Evolutionary conservation across 148 eudicot species (phyloP).

Genomic region (Nyssa sinensis): DNA sequence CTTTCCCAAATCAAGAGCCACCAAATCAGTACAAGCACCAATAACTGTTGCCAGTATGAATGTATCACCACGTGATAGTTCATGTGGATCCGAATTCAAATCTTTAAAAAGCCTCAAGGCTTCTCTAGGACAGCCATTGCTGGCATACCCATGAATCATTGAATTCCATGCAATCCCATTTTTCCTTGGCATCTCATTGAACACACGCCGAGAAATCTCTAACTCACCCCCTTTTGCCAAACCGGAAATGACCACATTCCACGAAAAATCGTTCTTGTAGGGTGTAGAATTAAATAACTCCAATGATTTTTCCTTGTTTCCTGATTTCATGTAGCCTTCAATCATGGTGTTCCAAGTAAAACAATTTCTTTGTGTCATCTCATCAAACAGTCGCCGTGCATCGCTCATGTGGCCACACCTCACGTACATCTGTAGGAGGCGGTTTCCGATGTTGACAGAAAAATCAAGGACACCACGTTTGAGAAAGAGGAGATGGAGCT

Average conservation of each 20-base stretch:
- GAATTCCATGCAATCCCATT: constrained; percentile 75
- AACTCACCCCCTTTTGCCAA: constrained; percentile 60
- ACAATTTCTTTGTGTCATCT: constrained; percentile 59
- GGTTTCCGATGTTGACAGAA: constrained; percentile 51
- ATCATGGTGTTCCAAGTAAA: constrained; percentile 70
- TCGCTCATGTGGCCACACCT: constrained; percentile 44
- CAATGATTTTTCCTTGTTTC: constrained; percentile 31
- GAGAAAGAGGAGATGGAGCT: constrained; percentile 66
- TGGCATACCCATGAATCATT: constrained; percentile 77
- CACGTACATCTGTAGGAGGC: constrained; percentile 63
- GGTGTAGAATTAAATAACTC: constrained; percentile 57
- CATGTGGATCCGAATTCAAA: constrained; percentile 33
- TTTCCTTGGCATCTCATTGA: constrained; percentile 73
- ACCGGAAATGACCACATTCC: constrained; percentile 74
- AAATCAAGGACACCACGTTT: constrained; percentile 68
- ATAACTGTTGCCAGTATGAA: constrained; percentile 65
- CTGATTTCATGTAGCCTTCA: constrained; percentile 62
- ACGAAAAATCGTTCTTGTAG: constrained; percentile 65
- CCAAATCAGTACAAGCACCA: constrained; percentile 73
- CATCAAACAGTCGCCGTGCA: constrained; percentile 70
- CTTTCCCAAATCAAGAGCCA: constrained; percentile 59
- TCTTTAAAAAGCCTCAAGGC: constrained; percentile 67
- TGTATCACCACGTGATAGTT: constrained; percentile 41
- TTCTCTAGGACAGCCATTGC: constrained; percentile 47
- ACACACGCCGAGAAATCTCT: constrained; percentile 42